These are phyloP conservation scores for Claviceps maximensis DNA, from an alignment of 2,329 filamentous ascomycete genomes.

Conservation along the genomic window DNA sequence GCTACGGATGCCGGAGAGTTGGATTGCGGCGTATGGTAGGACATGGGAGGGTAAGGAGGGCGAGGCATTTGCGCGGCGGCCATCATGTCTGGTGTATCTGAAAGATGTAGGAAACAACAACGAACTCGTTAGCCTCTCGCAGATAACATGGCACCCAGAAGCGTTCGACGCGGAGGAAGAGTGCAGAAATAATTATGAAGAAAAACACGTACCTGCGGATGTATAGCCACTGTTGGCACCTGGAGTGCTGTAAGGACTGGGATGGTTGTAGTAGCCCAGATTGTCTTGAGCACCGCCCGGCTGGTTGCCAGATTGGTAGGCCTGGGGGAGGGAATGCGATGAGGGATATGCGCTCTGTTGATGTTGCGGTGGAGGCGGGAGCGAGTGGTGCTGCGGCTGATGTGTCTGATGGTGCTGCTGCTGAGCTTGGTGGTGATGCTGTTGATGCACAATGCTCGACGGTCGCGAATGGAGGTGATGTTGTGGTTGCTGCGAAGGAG, in stretches of 20 bases:
- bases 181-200: background rate
- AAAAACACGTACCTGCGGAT: slow-evolving; percentile 57
- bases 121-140: background rate
- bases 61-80: slow-evolving; percentile 57
- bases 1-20: slow-evolving; percentile 90
- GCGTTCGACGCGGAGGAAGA: no score
- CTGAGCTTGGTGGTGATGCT: slow-evolving; percentile 19
- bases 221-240: slow-evolving; percentile 74
- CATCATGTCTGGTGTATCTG: slow-evolving; percentile 53
- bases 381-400: slow-evolving; percentile 25
- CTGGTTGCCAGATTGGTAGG: slow-evolving; percentile 56
- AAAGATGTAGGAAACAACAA: background rate
- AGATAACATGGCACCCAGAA: background rate
- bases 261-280: slow-evolving; percentile 63
- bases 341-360: slow-evolving; percentile 57
- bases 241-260: slow-evolving; percentile 71
- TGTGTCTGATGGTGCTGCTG: slow-evolving; percentile 52
- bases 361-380: slow-evolving; percentile 30
- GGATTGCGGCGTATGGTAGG: slow-evolving; percentile 86
- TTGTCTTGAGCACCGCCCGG: slow-evolving; percentile 49
- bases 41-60: slow-evolving; percentile 73
- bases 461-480: slow-evolving; percentile 60
- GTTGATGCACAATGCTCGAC: slow-evolving; percentile 60
- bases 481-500: slow-evolving; percentile 34
- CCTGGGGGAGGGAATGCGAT: slow-evolving; percentile 48